Evolutionary conservation across 345 rosid genomes (phyloP), one percentile per base, ranked within the genome.

Genomic region (Euclidium syriacum): DNA sequence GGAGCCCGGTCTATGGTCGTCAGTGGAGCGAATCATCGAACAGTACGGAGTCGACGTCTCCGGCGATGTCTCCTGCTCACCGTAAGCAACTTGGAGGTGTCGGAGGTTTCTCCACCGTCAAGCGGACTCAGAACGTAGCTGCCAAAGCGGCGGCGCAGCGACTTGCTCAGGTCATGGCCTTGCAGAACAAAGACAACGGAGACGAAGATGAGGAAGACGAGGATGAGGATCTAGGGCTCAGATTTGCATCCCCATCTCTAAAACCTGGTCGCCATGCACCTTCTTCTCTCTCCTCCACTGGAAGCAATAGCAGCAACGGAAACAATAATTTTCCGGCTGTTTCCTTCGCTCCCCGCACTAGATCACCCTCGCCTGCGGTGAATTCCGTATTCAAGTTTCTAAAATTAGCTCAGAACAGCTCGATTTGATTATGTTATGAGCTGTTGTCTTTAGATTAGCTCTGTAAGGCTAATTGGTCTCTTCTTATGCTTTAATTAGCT

Each of bases 321-420:
- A 64, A 40, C 10, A 73, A 46, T 60, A 60, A 70, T 41, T 61
- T 64, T 4, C 83, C 87, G 33, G 68, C 83, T 27, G 60, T 77
- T 66, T 80, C 90, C 43, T 44, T 76, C 42, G 19, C 71, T 64
- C 75, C 85, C 48, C 77, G 84, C 64, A 80, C 64, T 67, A 85
- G 98, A 86, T 88, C 96, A 73, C 90, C 90, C n/a, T 88, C 98
- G 6, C 98, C 95, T 83, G 84, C 95, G 87, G 98, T 88, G 81
- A 55, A 34, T 71, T 62, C n/a, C 65, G 47, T 48, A 7, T 40
- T 36, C 39, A 24, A 46, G 12, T 27, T 53, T 20, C 12, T 69
- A 15, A 3, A 62, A 44, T 20, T 53, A 36, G 43, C 53, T 56
- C 24, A 56, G 59, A 55, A 63, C 36, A 63, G 48, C 52, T 71